phyloP scores from a whole-genome alignment of 2,329 filamentous ascomycete species.

The Calonectria fujianensis region DNA sequence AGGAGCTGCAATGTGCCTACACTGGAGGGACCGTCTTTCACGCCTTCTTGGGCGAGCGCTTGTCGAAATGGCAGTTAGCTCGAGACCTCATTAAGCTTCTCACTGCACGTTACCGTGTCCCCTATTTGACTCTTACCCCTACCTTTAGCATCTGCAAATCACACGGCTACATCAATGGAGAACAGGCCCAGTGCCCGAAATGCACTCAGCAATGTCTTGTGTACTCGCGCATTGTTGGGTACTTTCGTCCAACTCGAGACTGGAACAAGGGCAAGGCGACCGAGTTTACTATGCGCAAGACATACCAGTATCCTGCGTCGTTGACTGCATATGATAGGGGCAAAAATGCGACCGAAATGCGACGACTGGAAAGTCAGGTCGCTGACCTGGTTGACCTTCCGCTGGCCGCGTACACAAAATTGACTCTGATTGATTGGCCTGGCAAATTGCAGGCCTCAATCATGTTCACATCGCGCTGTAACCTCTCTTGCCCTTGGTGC shows the following conservation, averaged over 20 bases:
- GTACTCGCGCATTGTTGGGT: slow-evolving; percentile 51
- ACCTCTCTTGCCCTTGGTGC: slow-evolving; percentile 51
- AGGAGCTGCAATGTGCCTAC: slow-evolving; percentile 49
- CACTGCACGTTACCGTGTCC: slow-evolving; percentile 48
- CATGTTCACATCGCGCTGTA: slow-evolving; percentile 52
- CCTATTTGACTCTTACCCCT: slow-evolving; percentile 50
- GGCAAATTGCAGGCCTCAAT: slow-evolving; percentile 51
- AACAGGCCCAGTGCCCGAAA: slow-evolving; percentile 42
- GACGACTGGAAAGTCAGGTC: slow-evolving; percentile 39
- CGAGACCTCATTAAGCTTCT: slow-evolving; percentile 48
- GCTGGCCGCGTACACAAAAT: slow-evolving; percentile 48
- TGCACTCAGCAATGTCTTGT: slow-evolving; percentile 44
- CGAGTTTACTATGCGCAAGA: slow-evolving; percentile 47
- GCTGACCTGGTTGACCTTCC: slow-evolving; percentile 42
- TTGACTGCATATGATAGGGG: not conserved
- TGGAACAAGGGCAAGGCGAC: slow-evolving; percentile 52
- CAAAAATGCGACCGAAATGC: not conserved
- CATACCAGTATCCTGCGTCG: slow-evolving; percentile 41
- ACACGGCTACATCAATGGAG: slow-evolving; percentile 46
- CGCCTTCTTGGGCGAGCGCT: slow-evolving; percentile 48
- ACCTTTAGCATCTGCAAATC: slow-evolving; percentile 52
- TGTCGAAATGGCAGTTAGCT: slow-evolving; percentile 48
- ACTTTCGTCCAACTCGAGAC: slow-evolving; percentile 49
- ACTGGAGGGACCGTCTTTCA: slow-evolving; percentile 53
- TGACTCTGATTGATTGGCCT: slow-evolving; percentile 50